Conservation (phyloP, 495 filamentous ascomycete species). For the Cercophora newfieldiana region DNA sequence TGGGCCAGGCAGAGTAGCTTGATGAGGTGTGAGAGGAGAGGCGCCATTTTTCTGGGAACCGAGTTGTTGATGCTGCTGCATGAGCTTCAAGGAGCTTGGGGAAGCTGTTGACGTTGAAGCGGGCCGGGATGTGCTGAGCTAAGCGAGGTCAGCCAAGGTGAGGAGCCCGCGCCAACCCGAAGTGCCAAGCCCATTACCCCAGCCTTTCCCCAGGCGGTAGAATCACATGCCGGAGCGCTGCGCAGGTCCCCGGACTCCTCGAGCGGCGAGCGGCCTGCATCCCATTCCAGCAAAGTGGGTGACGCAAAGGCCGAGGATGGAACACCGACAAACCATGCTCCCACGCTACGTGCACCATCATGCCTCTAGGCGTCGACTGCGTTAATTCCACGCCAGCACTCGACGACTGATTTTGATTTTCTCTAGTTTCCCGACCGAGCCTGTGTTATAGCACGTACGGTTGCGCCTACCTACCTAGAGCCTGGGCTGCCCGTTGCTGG, state of each 20-base stretch:
- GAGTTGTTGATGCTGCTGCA: neutral
- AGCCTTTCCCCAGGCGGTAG: slow-evolving; percentile 15
- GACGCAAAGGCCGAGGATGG: slow-evolving; percentile 38
- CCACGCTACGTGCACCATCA: neutral
- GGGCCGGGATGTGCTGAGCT: neutral
- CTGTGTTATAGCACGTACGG: neutral
- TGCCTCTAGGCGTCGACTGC: neutral
- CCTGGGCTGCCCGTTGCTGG: neutral
- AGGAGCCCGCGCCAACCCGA: neutral
- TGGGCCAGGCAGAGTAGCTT: slow-evolving; percentile 15
- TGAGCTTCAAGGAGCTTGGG: neutral
- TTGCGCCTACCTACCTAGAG: neutral
- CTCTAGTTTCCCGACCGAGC: neutral
- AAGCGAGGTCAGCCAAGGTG: neutral
- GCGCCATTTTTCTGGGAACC: neutral
- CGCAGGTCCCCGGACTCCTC: neutral
- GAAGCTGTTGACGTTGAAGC: neutral
- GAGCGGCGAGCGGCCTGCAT: neutral
- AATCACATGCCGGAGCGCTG: slow-evolving; percentile 33
- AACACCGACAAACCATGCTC: slow-evolving; percentile 3
- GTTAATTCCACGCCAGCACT: neutral
- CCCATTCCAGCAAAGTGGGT: slow-evolving; percentile 33
- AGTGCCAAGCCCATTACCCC: slow-evolving; percentile 8
- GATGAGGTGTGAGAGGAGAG: neutral
- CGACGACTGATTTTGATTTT: neutral